phyloP scores from a whole-genome alignment of 2,329 filamentous ascomycete species.

The Scytalidium lignicola region DNA sequence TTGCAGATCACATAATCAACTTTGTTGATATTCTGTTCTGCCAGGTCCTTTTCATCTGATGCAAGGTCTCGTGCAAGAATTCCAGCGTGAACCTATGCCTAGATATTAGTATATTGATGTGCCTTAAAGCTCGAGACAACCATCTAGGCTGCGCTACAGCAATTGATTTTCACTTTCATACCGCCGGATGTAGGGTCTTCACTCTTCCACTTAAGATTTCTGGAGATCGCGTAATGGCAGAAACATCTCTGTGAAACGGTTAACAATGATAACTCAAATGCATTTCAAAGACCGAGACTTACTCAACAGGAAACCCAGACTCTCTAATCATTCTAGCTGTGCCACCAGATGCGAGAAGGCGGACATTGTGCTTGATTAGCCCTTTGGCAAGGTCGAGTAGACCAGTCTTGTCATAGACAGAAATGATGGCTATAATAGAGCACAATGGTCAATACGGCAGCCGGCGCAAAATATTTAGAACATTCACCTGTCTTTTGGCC shows the following conservation, averaged over 20 bases:
- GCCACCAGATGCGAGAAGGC: slow-evolving; percentile 89
- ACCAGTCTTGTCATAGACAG: slow-evolving; percentile 98
- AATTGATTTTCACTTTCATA: slow-evolving; percentile 49
- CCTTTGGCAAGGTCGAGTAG: slow-evolving; percentile 89
- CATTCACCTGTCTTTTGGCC: slow-evolving; percentile 16
- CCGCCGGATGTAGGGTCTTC: slow-evolving; percentile 95
- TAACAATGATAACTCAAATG: not conserved
- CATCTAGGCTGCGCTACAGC: slow-evolving; percentile 27
- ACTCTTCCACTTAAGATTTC: slow-evolving; percentile 92
- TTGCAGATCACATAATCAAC: slow-evolving; percentile 98
- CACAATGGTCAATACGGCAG: not conserved
- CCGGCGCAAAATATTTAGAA: not conserved
- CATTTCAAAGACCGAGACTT: slow-evolving; percentile 32
- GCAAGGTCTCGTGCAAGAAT: slow-evolving; percentile 93
- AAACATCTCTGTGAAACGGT: slow-evolving; percentile 69
- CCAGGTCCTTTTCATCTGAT: slow-evolving; percentile 94
- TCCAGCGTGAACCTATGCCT: slow-evolving; percentile 47
- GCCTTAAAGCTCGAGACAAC: not conserved
- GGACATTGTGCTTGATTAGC: slow-evolving; percentile 81
- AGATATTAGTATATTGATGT: not conserved
- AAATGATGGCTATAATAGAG: slow-evolving; percentile 68
- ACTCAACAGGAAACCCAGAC: slow-evolving; percentile 93
- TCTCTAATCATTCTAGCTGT: slow-evolving; percentile 96
- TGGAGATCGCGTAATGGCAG: slow-evolving; percentile 91
- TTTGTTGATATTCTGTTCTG: slow-evolving; percentile 90